Evolutionary conservation across 805 yeast species (phyloP).

Genomic region (Candida tammaniensis): DNA sequence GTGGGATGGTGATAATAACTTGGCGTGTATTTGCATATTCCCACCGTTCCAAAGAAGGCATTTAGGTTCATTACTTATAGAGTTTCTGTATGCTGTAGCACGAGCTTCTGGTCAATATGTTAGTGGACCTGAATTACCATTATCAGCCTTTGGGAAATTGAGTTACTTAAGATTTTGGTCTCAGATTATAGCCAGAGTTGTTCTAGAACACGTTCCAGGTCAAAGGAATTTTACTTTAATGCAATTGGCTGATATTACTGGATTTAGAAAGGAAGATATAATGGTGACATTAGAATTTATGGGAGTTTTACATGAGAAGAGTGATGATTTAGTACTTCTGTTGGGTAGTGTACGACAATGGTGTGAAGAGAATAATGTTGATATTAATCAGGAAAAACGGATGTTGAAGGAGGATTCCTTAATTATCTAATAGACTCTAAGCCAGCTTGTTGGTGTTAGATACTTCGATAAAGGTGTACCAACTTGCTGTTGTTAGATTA

Average conservation of each 20-base stretch:
- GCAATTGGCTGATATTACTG: constrained; percentile 53
- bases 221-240: constrained; percentile 38
- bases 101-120: constrained; percentile 48
- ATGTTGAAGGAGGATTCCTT: constrained; percentile 31
- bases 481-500: neutral
- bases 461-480: neutral
- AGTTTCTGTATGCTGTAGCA: constrained; percentile 79
- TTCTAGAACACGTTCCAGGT: constrained; percentile 7
- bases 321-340: neutral
- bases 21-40: constrained; percentile 87
- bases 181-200: constrained; percentile 28
- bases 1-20: constrained; percentile 69
- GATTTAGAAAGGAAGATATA: constrained; percentile 63
- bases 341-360: constrained; percentile 24
- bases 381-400: constrained; percentile 21
- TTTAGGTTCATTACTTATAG: constrained; percentile 76
- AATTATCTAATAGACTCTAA: too few species aligned
- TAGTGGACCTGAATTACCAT: constrained; percentile 92
- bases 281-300: constrained; percentile 57
- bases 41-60: constrained; percentile 87
- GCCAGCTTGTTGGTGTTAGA: too few species aligned
- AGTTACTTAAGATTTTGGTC: constrained; percentile 81
- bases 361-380: constrained; percentile 26
- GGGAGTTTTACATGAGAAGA: constrained; percentile 22
- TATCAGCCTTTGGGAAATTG: constrained; percentile 75